Percentiles rank a stretch among this genome's conserved stretches.
phyloP scores from a whole-genome alignment of 2,329 filamentous ascomycete species.

The Meredithiella fracta region DNA sequence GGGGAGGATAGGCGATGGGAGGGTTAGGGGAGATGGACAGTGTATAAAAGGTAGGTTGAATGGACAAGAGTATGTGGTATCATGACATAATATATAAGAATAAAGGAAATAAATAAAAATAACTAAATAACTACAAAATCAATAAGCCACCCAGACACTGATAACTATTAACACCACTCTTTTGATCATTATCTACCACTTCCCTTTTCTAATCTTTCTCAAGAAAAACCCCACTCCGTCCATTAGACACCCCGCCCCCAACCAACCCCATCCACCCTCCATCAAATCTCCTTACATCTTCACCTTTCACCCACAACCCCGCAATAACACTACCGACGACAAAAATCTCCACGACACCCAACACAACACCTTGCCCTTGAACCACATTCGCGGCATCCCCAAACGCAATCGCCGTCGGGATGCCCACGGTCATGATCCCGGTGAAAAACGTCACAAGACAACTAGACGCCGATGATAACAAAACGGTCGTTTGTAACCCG shows the following conservation, averaged over 20 bases:
- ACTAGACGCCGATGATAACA: constrained; percentile 30
- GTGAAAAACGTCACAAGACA: constrained; percentile 26
- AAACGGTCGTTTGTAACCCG: constrained; percentile 29
- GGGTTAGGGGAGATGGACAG: too few relatives aligned
- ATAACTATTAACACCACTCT: too few relatives aligned
- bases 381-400: constrained; percentile 21
- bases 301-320: constrained; percentile 28
- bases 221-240: constrained; percentile 28
- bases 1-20: too few relatives aligned
- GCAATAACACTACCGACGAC: constrained; percentile 22
- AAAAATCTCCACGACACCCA: constrained; percentile 27
- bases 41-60: too few relatives aligned
- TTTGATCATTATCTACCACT: too few relatives aligned
- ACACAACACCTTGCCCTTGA: constrained; percentile 24
- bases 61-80: too few relatives aligned
- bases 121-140: too few relatives aligned
- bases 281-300: constrained; percentile 27
- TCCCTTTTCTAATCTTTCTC: constrained; percentile 23
- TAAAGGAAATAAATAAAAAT: too few relatives aligned
- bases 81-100: too few relatives aligned
- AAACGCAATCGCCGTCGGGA: constrained; percentile 24
- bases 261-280: constrained; percentile 32
- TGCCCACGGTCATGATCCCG: constrained; percentile 28
- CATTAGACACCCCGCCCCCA: constrained; percentile 28
- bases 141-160: too few relatives aligned